These are phyloP conservation scores for Tetrahymena borealis DNA, from an alignment of 73 alveolate genomes.

Conservation along the genomic window DNA sequence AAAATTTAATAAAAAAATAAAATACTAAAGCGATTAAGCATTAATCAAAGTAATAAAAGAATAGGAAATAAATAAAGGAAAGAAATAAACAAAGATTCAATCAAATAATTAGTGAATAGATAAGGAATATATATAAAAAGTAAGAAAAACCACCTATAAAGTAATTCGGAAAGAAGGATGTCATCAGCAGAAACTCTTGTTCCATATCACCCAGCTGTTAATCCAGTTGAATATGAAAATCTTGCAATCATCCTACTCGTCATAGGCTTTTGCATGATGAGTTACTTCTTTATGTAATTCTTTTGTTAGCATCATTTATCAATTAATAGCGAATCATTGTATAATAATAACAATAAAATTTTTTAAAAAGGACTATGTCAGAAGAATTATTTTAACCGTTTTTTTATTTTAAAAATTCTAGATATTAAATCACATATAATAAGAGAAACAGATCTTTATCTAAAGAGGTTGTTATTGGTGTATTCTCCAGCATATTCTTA, in stretches of 20 bases:
- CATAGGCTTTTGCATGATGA: conserved; percentile 36
- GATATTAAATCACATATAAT: conserved; percentile 18
- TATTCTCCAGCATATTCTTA: conserved; percentile 32
- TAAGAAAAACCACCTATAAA: not conserved
- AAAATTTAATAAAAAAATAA: not conserved
- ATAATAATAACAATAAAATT: not conserved
- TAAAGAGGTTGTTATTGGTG: conserved; percentile 30
- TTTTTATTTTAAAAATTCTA: not conserved
- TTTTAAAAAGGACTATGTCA: not conserved
- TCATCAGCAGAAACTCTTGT: not conserved
- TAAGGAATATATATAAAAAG: not conserved
- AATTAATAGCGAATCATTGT: not conserved
- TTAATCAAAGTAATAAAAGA: not conserved
- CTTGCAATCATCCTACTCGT: conserved; percentile 31
- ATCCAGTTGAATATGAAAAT: conserved; percentile 28
- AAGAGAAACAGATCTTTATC: conserved; percentile 32
- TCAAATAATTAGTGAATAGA: not conserved
- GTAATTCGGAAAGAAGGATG: not conserved
- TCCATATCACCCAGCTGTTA: conserved; percentile 23
- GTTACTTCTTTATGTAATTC: conserved; percentile 34
- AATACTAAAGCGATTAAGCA: not conserved
- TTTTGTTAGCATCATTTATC: not conserved
- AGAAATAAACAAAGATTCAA: not conserved
- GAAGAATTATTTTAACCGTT: not conserved
- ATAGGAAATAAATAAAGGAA: not conserved